These are phyloP conservation scores for Funneliformis mosseae DNA, from an alignment of 192 early-diverging fungal genomes.

Conservation along the genomic window DNA sequence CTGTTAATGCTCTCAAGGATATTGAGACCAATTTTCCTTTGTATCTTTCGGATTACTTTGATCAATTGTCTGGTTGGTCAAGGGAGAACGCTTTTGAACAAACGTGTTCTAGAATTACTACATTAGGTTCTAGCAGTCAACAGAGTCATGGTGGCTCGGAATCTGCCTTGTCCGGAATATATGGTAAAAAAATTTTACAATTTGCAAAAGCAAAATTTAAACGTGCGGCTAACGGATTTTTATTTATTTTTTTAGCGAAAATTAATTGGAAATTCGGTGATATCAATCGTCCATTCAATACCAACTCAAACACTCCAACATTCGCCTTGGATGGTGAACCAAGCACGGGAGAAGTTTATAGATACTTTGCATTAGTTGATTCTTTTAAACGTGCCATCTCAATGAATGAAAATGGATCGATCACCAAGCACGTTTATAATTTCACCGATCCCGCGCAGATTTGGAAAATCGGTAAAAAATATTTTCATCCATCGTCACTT, in stretches of 20 bases:
- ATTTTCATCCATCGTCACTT: too few relatives aligned
- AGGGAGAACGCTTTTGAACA: neutral
- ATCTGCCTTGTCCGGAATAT: constrained; percentile 1
- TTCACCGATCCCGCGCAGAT: neutral
- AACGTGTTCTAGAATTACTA: neutral
- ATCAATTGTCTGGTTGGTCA: constrained; percentile 16
- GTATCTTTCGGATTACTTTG: constrained; percentile 15
- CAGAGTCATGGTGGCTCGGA: neutral
- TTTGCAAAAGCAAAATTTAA: neutral
- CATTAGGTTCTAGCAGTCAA: neutral
- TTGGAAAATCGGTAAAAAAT: constrained; percentile 11
- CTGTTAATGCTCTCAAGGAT: neutral
- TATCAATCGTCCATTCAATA: neutral
- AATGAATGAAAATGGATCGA: neutral
- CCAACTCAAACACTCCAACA: neutral
- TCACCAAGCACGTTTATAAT: neutral
- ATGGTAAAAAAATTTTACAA: neutral
- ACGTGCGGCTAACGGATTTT: neutral
- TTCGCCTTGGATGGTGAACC: neutral
- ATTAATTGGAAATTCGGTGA: neutral
- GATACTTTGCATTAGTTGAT: constrained; percentile 22
- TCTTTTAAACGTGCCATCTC: neutral
- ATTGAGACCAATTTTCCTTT: neutral
- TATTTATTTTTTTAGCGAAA: neutral
- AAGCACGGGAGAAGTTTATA: neutral